Evolutionary conservation across 805 yeast genomes (phyloP), one percentile per base, ranked within the genome.

Genomic region (Wickerhamiella spandovensis): DNA sequence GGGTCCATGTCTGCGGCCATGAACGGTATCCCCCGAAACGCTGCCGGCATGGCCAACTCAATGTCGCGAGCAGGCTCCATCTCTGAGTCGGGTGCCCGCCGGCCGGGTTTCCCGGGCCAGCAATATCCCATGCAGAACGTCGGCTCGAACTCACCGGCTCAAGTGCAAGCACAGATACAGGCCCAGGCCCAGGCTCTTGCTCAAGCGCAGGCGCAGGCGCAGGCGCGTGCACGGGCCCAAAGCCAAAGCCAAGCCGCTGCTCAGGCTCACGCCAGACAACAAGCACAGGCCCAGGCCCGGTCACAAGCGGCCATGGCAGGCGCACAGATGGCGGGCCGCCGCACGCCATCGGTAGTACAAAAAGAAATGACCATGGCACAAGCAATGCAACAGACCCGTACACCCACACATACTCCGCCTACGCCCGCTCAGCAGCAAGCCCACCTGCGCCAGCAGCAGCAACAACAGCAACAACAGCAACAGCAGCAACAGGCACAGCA

Each of bases 341-440:
- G 12, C 15, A 12, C 32, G 3, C 32, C 32, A 9, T 15, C 30
- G 30, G 30, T 3, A 15, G 32, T 9, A 3, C 32, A 8, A 9
- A 35, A 35, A n/a, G 20, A 15, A 5, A 35, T 35, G 39, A 35
- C 20, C 9, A 35, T 35, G 39, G 39, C 39, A 3, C 39, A 35
- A 9, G 32, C 32, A 3, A 28, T 28, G 32, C 15, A 12, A 3
- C 32, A 28, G 15, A 15, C 32, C 12, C 32, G 32, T 3, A 28
- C 32, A 9, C 32, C 32, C 3, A 28, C 32, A 9, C 32, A 28
- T 28, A 28, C 32, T 12, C 53, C 44, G 49, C 53, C 41, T 48
- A 54, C 48, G 30, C 60, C 54, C 43, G 52, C 53, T 24, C 59
- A 25, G 53, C 52, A 39, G 46, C 51, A 37, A 50, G 53, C 49